Base-by-base conservation (phyloP, 768 basidiomycete species). In the Suillus weaverae region DNA sequence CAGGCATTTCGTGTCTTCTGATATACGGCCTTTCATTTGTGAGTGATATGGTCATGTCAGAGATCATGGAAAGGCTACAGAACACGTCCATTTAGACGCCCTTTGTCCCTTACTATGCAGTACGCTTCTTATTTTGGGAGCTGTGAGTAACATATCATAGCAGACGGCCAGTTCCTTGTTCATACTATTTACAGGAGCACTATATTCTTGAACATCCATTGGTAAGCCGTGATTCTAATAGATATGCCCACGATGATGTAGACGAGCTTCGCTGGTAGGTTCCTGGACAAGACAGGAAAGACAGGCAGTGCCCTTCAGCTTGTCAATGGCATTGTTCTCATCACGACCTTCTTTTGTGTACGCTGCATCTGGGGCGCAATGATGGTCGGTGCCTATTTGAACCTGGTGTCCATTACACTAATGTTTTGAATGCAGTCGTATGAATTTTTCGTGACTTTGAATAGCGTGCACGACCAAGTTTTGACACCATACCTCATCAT, bases 201-300 rank as follows among this genome's bases (percentile, higher is more conserved):
- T 0, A 85, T 94, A 64, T 94, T 96, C 77, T 80, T 97, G 67
- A 91, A 97, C 70, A 86, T 92, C 62, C 92, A 95, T 67, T 95
- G 93, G 93, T 94, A 68, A 66, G 80, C 73, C 61, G 10, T 20
- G 5, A 59, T 41, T 18, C 26, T 26, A 26, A 26, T 26, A 18
- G 26, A 26, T 59, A 41, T 20, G 39, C 26, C 39, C 57, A 41
- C 32, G 30, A 20, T 20, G 39, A 41, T 41, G 30, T 26, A 32
- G 3, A 65, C 16, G 26, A 65, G 67, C 35, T 53, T 32, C 20
- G 11, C 44, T 20, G 41, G 10, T 60, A 91, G 89, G 87, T 89
- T 89, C 75, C 73, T 94, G 66, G 92, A 94, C 74, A 93, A 94
- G 74, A 88, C 83, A 18, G 85, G 86, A 54, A 86, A 81, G 61